Conservation (phyloP, 1,139 yeast species). For the Citeromyces hawaiiensis region DNA sequence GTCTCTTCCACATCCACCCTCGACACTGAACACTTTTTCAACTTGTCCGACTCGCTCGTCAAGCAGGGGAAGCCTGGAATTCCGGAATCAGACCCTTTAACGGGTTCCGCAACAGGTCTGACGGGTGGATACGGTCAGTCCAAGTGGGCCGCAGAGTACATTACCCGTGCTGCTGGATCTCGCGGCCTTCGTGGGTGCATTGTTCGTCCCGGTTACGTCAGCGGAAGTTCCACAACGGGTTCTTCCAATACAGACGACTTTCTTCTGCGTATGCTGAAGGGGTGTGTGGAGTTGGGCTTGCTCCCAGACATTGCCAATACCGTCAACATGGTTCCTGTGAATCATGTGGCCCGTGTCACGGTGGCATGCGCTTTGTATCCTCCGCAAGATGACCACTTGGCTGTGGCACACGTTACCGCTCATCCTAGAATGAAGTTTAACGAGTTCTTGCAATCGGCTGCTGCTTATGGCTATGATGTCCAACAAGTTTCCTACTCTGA, state of each 20-base stretch:
- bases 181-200: conserved; percentile 81
- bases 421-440: conserved; percentile 83
- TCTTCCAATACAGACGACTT: conserved; percentile 93
- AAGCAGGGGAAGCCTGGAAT: conserved; percentile 61
- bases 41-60: conserved; percentile 58
- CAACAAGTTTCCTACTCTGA: conserved; percentile 50
- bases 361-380: conserved; percentile 78
- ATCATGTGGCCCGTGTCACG: conserved; percentile 88
- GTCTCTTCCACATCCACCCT: conserved; percentile 92
- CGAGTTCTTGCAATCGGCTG: conserved; percentile 55
- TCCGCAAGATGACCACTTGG: conserved; percentile 23
- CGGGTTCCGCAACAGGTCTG: conserved; percentile 70
- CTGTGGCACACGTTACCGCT: conserved; percentile 93
- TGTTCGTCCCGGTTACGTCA: conserved; percentile 91
- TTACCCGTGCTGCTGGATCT: conserved; percentile 77
- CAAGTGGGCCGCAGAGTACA: conserved; percentile 93
- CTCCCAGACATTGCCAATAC: conserved; percentile 79
- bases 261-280: conserved; percentile 86
- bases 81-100: conserved; percentile 68
- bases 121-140: conserved; percentile 95
- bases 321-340: conserved; percentile 96
- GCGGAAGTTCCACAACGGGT: conserved; percentile 77
- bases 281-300: conserved; percentile 76
- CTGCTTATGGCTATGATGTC: conserved; percentile 60
- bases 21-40: conserved; percentile 72